Evolutionary conservation across 164 flowering plant species (phyloP).

Genomic region (Liquidambar formosana): DNA sequence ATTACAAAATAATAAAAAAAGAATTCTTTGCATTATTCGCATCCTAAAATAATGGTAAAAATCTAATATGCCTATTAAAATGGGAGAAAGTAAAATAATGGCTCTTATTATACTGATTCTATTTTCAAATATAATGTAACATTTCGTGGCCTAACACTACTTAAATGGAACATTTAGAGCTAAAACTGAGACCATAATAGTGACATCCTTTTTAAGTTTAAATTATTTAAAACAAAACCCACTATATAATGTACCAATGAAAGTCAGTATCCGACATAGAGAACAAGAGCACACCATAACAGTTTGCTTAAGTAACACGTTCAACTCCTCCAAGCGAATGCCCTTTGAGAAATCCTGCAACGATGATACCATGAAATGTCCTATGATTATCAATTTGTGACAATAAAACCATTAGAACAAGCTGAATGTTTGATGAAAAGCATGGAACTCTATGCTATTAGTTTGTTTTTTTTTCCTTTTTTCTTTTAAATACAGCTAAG

Average conservation of each 20-base stretch:
- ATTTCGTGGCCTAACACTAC: background rate
- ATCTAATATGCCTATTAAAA: no score
- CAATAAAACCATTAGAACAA: background rate
- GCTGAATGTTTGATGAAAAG: background rate
- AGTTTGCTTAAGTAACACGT: slow-evolving; percentile 78
- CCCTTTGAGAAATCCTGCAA: slow-evolving; percentile 91
- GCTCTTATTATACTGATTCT: no score
- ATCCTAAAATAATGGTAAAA: no score
- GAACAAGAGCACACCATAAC: slow-evolving; percentile 70
- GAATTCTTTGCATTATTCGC: no score
- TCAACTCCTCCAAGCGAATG: slow-evolving; percentile 82
- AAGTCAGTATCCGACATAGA: slow-evolving; percentile 4
- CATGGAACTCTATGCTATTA: background rate
- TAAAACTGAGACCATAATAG: background rate
- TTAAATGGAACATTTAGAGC: background rate
- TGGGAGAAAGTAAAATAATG: no score
- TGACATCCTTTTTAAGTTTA: background rate
- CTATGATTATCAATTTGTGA: background rate
- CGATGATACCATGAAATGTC: slow-evolving; percentile 9
- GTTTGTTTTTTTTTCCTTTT: background rate
- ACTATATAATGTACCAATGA: background rate
- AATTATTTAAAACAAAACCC: background rate
- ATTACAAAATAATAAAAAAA: no score
- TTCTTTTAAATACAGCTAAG: no score
- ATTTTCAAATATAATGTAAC: background rate